Evolutionary conservation across 1,284 basidiomycete genomes (phyloP).

Genomic region (Ustilago shanxiensis): DNA sequence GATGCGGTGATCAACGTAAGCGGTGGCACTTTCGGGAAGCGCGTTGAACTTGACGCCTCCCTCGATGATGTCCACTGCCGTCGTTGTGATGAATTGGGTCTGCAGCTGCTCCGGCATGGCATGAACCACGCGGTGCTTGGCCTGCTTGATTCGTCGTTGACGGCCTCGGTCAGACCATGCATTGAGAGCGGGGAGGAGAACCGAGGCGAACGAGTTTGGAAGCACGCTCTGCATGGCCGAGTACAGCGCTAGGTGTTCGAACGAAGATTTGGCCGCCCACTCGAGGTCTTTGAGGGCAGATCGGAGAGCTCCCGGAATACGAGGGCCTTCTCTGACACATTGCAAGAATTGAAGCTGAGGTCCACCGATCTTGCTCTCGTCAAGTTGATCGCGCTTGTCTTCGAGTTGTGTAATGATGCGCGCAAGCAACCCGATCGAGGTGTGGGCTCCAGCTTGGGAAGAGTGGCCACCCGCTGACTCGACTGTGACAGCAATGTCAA

Average conservation of each 20-base stretch:
- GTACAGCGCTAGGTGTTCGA: conserved; percentile 26
- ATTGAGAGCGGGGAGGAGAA: conserved; percentile 28
- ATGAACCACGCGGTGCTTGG: conserved; percentile 28
- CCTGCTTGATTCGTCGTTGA: conserved; percentile 31
- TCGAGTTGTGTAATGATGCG: conserved; percentile 41
- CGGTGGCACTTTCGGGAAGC: conserved; percentile 75
- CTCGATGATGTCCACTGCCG: conserved; percentile 78
- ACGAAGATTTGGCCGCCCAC: conserved; percentile 47
- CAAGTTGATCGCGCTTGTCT: conserved; percentile 40
- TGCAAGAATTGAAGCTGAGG: conserved; percentile 71
- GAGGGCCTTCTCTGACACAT: conserved; percentile 74
- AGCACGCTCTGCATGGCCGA: conserved; percentile 26
- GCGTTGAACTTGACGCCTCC: conserved; percentile 80
- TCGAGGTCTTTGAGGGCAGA: conserved; percentile 70
- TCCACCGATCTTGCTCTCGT: conserved; percentile 38
- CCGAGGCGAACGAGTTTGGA: conserved; percentile 32
- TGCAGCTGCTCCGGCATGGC: conserved; percentile 56
- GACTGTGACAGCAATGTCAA: conserved; percentile 66
- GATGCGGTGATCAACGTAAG: conserved; percentile 77
- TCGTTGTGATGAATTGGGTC: conserved; percentile 77
- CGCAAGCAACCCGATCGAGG: conserved; percentile 47
- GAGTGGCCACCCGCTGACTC: conserved; percentile 78
- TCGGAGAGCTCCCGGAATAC: conserved; percentile 72
- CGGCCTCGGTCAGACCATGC: conserved; percentile 40
- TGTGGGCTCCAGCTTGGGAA: conserved; percentile 68